phyloP scores from a whole-genome alignment of 805 yeast genomes.

The Myxozyma nipponensis region DNA sequence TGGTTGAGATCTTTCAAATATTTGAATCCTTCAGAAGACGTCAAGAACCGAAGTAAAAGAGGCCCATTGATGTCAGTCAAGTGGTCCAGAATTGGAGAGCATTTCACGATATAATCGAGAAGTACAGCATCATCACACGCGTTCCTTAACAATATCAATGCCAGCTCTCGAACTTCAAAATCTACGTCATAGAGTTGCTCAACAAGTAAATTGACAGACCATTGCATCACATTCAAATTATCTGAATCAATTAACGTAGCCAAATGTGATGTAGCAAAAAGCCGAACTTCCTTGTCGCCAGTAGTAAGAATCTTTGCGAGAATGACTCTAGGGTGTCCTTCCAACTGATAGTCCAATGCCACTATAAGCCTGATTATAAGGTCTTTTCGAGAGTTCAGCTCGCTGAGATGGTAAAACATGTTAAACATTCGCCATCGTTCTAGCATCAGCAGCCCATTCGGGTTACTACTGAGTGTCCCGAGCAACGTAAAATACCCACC shows the following conservation, averaged over 20 bases:
- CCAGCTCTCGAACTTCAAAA: constrained; percentile 50
- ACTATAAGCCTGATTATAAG: constrained; percentile 55
- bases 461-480: constrained; percentile 62
- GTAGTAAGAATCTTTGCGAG: constrained; percentile 61
- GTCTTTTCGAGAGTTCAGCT: constrained; percentile 51
- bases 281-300: constrained; percentile 49
- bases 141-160: constrained; percentile 53
- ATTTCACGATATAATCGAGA: constrained; percentile 48
- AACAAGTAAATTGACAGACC: constrained; percentile 55
- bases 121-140: constrained; percentile 48
- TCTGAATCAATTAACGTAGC: constrained; percentile 31
- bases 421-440: constrained; percentile 84
- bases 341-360: constrained; percentile 55
- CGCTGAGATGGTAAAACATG: constrained; percentile 67
- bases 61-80: constrained; percentile 52
- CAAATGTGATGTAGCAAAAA: constrained; percentile 56
- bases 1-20: constrained; percentile 58
- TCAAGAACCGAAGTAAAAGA: constrained; percentile 58
- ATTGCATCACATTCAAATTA: constrained; percentile 31
- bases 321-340: constrained; percentile 65
- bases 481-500: constrained; percentile 74
- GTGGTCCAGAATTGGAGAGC: constrained; percentile 56
- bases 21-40: constrained; percentile 65
- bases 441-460: constrained; percentile 62
- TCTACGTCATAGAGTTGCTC: constrained; percentile 68